Evolutionary conservation across 1,284 basidiomycete species (phyloP).

Genomic region (Austroboletus niveus): DNA sequence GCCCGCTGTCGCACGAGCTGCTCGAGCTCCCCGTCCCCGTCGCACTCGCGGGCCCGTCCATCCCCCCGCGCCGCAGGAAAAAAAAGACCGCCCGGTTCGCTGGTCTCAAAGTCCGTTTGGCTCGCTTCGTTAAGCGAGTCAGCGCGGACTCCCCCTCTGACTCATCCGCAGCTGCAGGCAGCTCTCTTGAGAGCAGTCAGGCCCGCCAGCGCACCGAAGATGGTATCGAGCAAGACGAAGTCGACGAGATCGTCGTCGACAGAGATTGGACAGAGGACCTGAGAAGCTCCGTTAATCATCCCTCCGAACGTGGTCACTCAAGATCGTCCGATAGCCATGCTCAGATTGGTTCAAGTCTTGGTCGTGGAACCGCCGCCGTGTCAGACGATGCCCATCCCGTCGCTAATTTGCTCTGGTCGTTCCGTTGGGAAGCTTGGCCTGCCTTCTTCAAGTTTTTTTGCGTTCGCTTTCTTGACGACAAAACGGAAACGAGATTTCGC

Average conservation of each 20-base stretch:
- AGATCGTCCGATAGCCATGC: constrained; percentile 43
- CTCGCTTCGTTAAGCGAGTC: constrained; percentile 42
- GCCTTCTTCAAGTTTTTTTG: constrained; percentile 49
- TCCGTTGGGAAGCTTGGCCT: constrained; percentile 45
- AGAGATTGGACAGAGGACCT: constrained; percentile 61
- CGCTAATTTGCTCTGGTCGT: constrained; percentile 28
- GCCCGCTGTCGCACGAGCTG: constrained; percentile 7
- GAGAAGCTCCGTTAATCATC: constrained; percentile 48
- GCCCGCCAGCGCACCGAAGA: constrained; percentile 24
- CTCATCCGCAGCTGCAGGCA: constrained; percentile 40
- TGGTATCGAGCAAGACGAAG: constrained; percentile 36
- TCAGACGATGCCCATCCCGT: constrained; percentile 33
- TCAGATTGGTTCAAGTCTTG: constrained; percentile 34
- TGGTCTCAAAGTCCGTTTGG: constrained; percentile 41
- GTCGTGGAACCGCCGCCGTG: constrained; percentile 30
- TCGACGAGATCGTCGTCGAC: constrained; percentile 73
- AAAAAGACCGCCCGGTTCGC: constrained; percentile 38
- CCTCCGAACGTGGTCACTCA: constrained; percentile 48
- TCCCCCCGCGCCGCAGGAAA: constrained; percentile 15
- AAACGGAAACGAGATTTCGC: constrained; percentile 57
- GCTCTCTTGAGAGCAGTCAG: constrained; percentile 41
- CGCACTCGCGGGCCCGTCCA: constrained; percentile 8
- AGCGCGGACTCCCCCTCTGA: constrained; percentile 43
- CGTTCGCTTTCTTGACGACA: constrained; percentile 54
- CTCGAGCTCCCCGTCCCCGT: constrained; percentile 25